Conservation (phyloP, 192 early-diverging fungal genomes). For the Chytriomyces hyalinus region DNA sequence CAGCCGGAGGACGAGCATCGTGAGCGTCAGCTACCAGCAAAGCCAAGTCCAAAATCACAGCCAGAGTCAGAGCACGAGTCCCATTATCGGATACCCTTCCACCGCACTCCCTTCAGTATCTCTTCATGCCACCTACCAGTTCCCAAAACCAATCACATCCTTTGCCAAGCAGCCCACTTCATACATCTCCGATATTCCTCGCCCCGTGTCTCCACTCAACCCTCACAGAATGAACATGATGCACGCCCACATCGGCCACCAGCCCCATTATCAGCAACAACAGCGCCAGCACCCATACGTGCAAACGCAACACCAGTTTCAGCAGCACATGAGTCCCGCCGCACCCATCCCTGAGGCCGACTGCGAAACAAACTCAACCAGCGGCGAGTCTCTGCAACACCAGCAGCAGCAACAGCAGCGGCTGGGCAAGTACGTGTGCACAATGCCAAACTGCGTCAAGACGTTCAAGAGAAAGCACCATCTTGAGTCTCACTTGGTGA, state of each 20-base stretch:
- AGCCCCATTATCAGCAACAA: too few species aligned
- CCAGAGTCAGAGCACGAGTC: too few species aligned
- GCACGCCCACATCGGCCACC: too few species aligned
- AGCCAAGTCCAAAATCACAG: background rate
- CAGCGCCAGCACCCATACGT: background rate
- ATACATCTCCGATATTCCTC: background rate
- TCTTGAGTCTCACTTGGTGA: background rate
- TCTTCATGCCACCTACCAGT: background rate
- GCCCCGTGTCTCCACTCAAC: background rate
- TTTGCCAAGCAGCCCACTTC: background rate
- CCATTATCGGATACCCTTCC: too few species aligned
- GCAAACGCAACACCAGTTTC: background rate
- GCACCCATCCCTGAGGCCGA: background rate
- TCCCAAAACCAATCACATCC: background rate
- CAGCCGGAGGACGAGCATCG: background rate
- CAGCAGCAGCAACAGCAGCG: background rate
- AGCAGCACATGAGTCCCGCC: background rate
- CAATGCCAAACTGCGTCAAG: background rate
- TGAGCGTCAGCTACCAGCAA: slow-evolving; percentile 1
- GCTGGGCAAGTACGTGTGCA: background rate
- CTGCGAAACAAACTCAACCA: background rate
- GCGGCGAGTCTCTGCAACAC: background rate
- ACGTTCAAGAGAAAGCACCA: background rate
- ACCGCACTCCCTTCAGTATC: too few species aligned
- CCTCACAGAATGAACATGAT: background rate